Evolutionary conservation across 2,329 filamentous ascomycete species (phyloP).

Genomic region (Geosmithia flava): DNA sequence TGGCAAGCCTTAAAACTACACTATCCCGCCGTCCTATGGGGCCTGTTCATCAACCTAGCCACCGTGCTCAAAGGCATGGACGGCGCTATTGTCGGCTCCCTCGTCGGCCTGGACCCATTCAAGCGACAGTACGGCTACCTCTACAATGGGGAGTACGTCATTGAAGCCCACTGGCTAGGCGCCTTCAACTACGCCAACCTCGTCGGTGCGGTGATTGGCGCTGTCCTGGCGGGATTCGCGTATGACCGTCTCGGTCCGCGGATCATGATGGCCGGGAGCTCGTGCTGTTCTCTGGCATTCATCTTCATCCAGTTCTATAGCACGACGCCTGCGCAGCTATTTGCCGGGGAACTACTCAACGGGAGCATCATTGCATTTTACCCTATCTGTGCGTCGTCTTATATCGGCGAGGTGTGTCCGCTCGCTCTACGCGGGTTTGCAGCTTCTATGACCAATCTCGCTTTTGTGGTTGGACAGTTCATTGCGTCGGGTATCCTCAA

Average conservation of each 20-base stretch:
- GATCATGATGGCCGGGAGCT: slow-evolving; percentile 25
- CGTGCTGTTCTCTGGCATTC: slow-evolving; percentile 13
- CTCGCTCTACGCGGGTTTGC: slow-evolving; percentile 42
- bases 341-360: slow-evolving; percentile 24
- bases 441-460: slow-evolving; percentile 48
- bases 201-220: slow-evolving; percentile 33
- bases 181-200: slow-evolving; percentile 29
- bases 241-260: slow-evolving; percentile 29
- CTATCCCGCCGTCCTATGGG: not conserved
- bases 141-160: slow-evolving; percentile 28
- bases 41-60: not conserved
- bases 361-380: slow-evolving; percentile 17
- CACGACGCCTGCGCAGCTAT: slow-evolving; percentile 11
- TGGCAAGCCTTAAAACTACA: not conserved
- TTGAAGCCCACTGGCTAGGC: slow-evolving; percentile 35
- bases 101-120: slow-evolving; percentile 18
- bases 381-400: slow-evolving; percentile 44
- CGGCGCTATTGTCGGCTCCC: not conserved
- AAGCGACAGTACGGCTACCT: slow-evolving; percentile 40
- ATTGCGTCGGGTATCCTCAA: slow-evolving; percentile 23
- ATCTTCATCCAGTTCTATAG: slow-evolving; percentile 46
- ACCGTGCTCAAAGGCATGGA: not conserved
- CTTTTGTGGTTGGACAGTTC: slow-evolving; percentile 39
- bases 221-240: slow-evolving; percentile 14
- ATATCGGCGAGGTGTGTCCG: slow-evolving; percentile 49